Evolutionary conservation across 192 early-diverging fungal genomes (phyloP).

Genomic region (Lobosporangium transversale): DNA sequence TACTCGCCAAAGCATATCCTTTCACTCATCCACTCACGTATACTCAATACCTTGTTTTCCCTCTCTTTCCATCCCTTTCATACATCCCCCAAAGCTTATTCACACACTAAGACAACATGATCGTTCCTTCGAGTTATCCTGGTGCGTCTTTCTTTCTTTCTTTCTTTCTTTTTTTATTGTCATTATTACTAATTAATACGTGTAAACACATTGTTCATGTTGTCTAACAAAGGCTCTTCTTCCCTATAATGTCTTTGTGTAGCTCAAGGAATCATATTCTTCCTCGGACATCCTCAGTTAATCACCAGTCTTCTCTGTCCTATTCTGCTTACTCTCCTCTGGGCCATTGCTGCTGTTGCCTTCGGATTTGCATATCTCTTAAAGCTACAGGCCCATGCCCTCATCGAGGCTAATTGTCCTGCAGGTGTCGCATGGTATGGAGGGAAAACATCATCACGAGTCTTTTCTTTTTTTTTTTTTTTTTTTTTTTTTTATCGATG

Average conservation of each 20-base stretch:
- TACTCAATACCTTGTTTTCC: too few relatives aligned
- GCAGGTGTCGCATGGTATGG: conserved; percentile 66
- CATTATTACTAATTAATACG: too few relatives aligned
- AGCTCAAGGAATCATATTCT: conserved; percentile 41
- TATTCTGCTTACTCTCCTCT: conserved; percentile 47
- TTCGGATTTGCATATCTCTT: conserved; percentile 64
- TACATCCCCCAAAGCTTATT: neutral
- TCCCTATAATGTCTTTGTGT: neutral
- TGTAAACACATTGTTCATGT: neutral
- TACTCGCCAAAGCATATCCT: neutral
- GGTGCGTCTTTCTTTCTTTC: neutral
- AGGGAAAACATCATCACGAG: neutral
- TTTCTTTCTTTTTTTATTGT: too few relatives aligned
- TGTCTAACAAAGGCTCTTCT: too few relatives aligned
- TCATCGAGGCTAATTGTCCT: conserved; percentile 61
- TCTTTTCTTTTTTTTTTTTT: neutral
- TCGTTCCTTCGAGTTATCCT: conserved; percentile 37
- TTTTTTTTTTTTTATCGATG: neutral
- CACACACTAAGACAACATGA: conserved; percentile 7
- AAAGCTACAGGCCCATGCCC: conserved; percentile 65
- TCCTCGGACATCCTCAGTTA: conserved; percentile 38
- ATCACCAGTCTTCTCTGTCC: conserved; percentile 42
- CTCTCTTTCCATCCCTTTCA: neutral
- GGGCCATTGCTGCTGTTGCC: conserved; percentile 21
- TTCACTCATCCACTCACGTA: too few relatives aligned